phyloP scores from a whole-genome alignment of 2,329 filamentous ascomycete species.

The Drechslerella coelobrocha region DNA sequence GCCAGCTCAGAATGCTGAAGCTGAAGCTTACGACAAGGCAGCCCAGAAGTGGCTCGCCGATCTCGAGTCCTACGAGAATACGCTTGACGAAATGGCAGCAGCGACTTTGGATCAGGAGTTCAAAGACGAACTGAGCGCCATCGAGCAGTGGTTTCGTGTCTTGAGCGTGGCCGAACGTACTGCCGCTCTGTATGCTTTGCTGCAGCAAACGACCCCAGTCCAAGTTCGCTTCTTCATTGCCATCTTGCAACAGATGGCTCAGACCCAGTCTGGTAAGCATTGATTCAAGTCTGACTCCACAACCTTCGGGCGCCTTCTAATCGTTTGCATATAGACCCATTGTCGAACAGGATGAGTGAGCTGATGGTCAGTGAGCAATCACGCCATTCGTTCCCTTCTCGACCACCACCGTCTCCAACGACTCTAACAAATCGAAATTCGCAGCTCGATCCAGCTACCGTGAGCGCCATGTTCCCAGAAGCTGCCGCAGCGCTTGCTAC shows the following conservation, averaged over 20 bases:
- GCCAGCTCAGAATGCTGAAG: constrained; percentile 65
- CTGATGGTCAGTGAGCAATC: constrained; percentile 94
- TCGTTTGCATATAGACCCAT: constrained; percentile 71
- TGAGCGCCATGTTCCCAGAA: constrained; percentile 99
- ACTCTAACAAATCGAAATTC: constrained; percentile 88
- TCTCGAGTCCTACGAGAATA: constrained; percentile 99
- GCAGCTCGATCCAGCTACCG: constrained; percentile 87
- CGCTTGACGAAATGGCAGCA: constrained; percentile 96
- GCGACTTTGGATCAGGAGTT: constrained; percentile 99
- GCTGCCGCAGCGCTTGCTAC: constrained; percentile 97
- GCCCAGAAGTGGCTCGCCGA: constrained; percentile 99
- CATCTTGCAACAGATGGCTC: constrained; percentile 97
- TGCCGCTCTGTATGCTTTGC: constrained; percentile 88
- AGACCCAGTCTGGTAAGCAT: constrained; percentile 83
- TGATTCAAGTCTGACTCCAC: constrained; percentile 11
- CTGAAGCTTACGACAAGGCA: constrained; percentile 86
- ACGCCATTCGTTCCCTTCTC: constrained; percentile 83
- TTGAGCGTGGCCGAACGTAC: constrained; percentile 96
- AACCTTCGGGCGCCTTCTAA: constrained; percentile 51
- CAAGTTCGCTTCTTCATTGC: constrained; percentile 99
- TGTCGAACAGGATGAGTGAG: constrained; percentile 94
- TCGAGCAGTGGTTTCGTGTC: constrained; percentile 99
- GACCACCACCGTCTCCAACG: constrained; percentile 65
- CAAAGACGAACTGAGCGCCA: constrained; percentile 97
- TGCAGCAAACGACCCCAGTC: constrained; percentile 98